phyloP scores from a whole-genome alignment of 257 asterid genomes.

The Penstemon barbatus region DNA sequence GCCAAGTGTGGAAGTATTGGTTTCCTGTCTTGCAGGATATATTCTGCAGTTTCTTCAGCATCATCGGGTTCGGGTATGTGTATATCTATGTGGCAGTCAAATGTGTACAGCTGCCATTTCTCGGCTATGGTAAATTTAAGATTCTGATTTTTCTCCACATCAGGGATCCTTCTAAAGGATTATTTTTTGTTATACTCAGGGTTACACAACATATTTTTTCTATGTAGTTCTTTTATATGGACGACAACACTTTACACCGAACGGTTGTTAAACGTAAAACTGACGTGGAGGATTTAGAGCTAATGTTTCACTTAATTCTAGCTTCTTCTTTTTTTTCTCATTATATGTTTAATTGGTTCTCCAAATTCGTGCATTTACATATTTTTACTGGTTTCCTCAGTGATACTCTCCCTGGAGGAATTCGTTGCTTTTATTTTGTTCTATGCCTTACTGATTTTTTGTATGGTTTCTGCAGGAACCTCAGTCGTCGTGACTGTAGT shows the following conservation, averaged over 20 bases:
- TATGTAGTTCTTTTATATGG: constrained; percentile 96
- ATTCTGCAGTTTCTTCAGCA: constrained; percentile 97
- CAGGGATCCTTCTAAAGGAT: constrained; percentile 98
- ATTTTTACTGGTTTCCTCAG: not conserved
- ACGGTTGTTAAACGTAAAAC: constrained; percentile 98
- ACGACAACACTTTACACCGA: constrained; percentile 94
- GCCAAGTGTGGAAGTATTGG: constrained; percentile 20
- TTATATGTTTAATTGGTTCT: not conserved
- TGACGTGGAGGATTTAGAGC: constrained; percentile 97
- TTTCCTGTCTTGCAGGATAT: constrained; percentile 67
- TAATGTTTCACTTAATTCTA: constrained; percentile 75
- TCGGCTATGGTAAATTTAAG: not conserved
- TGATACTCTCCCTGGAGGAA: not conserved
- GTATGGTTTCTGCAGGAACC: constrained; percentile 56
- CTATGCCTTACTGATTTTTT: not conserved
- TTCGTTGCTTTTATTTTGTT: constrained; percentile 9
- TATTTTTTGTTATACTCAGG: constrained; percentile 91
- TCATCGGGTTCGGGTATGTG: constrained; percentile 62
- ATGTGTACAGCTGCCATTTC: constrained; percentile 22
- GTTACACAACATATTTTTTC: constrained; percentile 95
- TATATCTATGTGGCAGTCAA: constrained; percentile 13
- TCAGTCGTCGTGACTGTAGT: constrained; percentile 85
- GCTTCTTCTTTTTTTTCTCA: not conserved
- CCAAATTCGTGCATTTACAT: not conserved
- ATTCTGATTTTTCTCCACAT: constrained; percentile 21